A percentile compares a stretch with the other conserved stretches of the same genome.
Conservation (phyloP, 495 filamentous ascomycete species). For the Massariosphaeria phaeospora region DNA sequence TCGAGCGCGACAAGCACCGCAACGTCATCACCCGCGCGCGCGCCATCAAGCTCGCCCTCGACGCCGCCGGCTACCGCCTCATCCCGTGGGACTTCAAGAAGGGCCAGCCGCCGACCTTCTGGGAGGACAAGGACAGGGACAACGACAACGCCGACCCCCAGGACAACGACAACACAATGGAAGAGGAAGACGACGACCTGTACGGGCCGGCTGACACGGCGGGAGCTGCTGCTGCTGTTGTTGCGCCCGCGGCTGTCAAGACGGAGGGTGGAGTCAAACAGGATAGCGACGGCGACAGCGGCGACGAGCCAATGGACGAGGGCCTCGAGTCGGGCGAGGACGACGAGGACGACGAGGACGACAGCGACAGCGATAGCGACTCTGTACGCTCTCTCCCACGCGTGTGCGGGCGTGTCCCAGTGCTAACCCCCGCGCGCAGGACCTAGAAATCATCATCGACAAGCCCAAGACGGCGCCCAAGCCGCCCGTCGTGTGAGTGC, state of each 20-base stretch:
- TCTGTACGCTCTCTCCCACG: slow-evolving; percentile 23
- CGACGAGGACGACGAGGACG: slow-evolving; percentile 73
- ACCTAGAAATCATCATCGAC: slow-evolving; percentile 93
- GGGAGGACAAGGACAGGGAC: slow-evolving; percentile 48
- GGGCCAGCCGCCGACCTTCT: slow-evolving; percentile 23
- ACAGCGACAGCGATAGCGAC: slow-evolving; percentile 62
- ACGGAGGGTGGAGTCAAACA: slow-evolving; percentile 24
- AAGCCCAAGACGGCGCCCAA: slow-evolving; percentile 60
- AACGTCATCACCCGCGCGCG: slow-evolving; percentile 32
- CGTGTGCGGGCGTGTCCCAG: background rate
- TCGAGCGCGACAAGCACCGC: slow-evolving; percentile 31
- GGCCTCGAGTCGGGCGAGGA: slow-evolving; percentile 60
- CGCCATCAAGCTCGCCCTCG: slow-evolving; percentile 25
- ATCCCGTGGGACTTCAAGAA: slow-evolving; percentile 30
- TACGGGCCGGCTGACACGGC: slow-evolving; percentile 49
- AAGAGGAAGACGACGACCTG: slow-evolving; percentile 68
- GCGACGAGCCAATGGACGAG: slow-evolving; percentile 37
- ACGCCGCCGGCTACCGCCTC: slow-evolving; percentile 21
- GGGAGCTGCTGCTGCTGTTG: no score
- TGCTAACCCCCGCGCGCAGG: slow-evolving; percentile 46
- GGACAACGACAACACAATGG: slow-evolving; percentile 49
- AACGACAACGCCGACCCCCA: slow-evolving; percentile 69
- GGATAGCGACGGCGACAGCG: slow-evolving; percentile 28
- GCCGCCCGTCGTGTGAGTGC: slow-evolving; percentile 52
- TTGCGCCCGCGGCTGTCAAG: slow-evolving; percentile 4